These are phyloP conservation scores for Thecaphora thlaspeos DNA, from an alignment of 1,284 basidiomycete genomes.

Conservation along the genomic window DNA sequence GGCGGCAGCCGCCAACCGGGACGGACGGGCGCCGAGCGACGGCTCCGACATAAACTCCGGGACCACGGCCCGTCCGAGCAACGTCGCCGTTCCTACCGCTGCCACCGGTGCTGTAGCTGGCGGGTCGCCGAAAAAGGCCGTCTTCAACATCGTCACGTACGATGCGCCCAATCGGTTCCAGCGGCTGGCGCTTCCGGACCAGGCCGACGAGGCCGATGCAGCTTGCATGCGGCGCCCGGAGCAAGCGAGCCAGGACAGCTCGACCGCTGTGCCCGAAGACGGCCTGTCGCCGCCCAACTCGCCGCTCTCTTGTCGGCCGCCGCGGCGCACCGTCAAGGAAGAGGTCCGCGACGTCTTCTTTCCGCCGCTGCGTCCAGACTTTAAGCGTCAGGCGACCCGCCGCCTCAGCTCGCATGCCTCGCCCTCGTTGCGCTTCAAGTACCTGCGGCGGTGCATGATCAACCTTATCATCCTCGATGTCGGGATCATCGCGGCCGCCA, in stretches of 20 bases:
- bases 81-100: no score
- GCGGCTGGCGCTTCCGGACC: constrained; percentile 10
- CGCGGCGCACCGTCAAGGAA: background rate
- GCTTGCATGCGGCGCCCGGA: background rate
- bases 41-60: no score
- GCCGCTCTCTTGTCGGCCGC: background rate
- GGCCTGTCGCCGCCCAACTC: constrained; percentile 6
- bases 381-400: constrained; percentile 1
- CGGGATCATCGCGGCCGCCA: constrained; percentile 37
- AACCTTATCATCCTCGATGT: constrained; percentile 43
- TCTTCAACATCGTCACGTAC: no score
- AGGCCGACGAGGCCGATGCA: constrained; percentile 6
- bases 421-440: constrained; percentile 28
- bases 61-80: no score
- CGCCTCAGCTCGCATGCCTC: background rate
- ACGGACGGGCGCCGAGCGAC: no score
- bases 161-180: constrained; percentile 5
- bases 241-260: constrained; percentile 1
- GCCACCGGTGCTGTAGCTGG: no score
- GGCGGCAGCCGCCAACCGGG: background rate
- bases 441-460: constrained; percentile 41
- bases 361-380: constrained; percentile 9
- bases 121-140: no score
- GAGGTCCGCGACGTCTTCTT: constrained; percentile 15
- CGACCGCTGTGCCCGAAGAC: constrained; percentile 3